Conservation (phyloP, 371 early-diverging fungal species). For the Haplosporangium sp. region DNA sequence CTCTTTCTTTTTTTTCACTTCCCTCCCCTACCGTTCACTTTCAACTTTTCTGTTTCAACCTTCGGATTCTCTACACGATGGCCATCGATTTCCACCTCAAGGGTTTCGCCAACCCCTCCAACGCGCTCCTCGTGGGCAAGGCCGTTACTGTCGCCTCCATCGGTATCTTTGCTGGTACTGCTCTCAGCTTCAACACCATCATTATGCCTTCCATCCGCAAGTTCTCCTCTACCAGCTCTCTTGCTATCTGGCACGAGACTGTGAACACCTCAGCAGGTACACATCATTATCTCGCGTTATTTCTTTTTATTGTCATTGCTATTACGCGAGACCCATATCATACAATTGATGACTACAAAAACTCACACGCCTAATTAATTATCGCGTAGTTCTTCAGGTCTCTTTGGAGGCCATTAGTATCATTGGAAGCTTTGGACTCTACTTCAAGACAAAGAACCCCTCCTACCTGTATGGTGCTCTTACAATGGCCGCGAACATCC, state of each 20-base stretch:
- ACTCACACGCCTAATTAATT: not conserved
- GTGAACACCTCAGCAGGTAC: constrained; percentile 27
- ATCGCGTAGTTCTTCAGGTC: constrained; percentile 26
- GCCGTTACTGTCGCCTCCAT: constrained; percentile 37
- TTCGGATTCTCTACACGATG: constrained; percentile 9
- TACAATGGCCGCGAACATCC: constrained; percentile 24
- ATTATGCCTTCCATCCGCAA: constrained; percentile 52
- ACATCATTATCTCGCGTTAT: not conserved
- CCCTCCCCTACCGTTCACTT: not conserved
- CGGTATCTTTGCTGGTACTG: constrained; percentile 46
- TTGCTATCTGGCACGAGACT: constrained; percentile 45
- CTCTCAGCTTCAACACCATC: constrained; percentile 42
- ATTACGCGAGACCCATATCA: not conserved
- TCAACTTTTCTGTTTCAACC: not conserved
- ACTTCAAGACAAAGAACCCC: constrained; percentile 46
- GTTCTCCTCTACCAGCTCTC: constrained; percentile 46
- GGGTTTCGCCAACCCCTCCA: constrained; percentile 32
- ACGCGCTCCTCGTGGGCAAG: constrained; percentile 49
- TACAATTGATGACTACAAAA: not conserved
- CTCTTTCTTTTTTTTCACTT: constrained; percentile 6
- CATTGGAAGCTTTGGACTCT: constrained; percentile 24
- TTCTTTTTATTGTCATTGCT: not conserved
- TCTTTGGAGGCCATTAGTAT: constrained; percentile 10
- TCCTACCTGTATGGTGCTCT: constrained; percentile 40
- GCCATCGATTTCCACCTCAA: constrained; percentile 35